A percentile compares a stretch with the other conserved stretches of the same genome.
These are phyloP conservation scores for Corylus heterophylla DNA, from an alignment of 306 rosid species.

Conservation along the genomic window DNA sequence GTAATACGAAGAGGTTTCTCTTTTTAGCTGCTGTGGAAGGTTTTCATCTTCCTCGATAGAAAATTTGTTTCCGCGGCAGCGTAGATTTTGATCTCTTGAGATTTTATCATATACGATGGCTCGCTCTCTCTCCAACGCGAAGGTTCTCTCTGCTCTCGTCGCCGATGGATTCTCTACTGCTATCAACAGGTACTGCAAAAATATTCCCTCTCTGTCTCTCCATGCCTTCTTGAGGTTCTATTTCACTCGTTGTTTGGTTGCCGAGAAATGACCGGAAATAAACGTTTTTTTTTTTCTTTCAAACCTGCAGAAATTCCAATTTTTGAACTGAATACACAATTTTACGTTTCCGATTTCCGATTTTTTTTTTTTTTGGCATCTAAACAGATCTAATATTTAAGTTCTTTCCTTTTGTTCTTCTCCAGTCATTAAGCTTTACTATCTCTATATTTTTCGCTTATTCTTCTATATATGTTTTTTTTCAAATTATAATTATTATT, in stretches of 20 bases:
- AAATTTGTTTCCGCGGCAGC: conserved; percentile 32
- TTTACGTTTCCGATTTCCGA: not conserved
- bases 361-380: not conserved
- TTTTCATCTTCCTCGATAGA: conserved; percentile 2
- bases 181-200: conserved; percentile 46
- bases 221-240: not conserved
- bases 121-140: conserved; percentile 73
- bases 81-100: not conserved
- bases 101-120: conserved; percentile 48
- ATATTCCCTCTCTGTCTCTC: not conserved
- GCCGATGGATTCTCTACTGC: conserved; percentile 45
- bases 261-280: not conserved
- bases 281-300: not conserved
- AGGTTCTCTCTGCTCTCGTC: conserved; percentile 52
- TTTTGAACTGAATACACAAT: not conserved
- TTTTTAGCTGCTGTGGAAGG: conserved; percentile 34
- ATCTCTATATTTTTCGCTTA: no score
- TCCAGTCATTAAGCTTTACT: not conserved
- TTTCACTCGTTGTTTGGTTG: not conserved
- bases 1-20: conserved; percentile 1
- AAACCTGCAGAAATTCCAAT: no score
- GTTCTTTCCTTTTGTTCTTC: not conserved
- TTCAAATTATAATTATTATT: no score
- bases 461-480: no score
- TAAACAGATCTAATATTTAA: not conserved